A percentile compares a stretch with the other conserved stretches of the same genome.
Conservation (phyloP, 31 red algal genomes). For the Asparagopsis taxiformis region DNA sequence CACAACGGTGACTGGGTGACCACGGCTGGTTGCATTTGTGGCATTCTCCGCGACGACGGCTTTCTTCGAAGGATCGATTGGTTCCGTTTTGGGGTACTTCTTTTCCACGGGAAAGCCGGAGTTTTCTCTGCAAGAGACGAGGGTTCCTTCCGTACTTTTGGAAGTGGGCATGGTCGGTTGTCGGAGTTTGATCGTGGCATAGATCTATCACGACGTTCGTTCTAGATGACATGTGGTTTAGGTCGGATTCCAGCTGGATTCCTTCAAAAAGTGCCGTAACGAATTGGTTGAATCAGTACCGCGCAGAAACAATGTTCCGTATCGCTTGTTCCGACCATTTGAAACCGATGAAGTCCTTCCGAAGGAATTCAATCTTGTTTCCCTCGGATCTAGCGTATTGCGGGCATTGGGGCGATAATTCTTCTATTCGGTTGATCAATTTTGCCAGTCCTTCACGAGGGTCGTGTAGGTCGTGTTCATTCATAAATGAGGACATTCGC, state of each 20-base stretch:
- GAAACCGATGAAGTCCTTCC: background rate
- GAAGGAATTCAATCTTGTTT: conserved; percentile 1
- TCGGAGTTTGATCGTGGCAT: too few relatives aligned
- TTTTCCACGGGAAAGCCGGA: too few relatives aligned
- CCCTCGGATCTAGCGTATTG: background rate
- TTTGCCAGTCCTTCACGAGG: background rate
- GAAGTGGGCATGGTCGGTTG: background rate
- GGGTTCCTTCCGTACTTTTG: background rate
- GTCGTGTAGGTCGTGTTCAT: background rate
- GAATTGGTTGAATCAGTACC: background rate
- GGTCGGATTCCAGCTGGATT: background rate
- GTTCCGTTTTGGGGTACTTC: too few relatives aligned
- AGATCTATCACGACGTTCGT: too few relatives aligned
- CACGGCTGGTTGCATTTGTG: background rate
- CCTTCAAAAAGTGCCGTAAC: conserved; percentile 1
- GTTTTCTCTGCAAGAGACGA: background rate
- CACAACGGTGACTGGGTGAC: background rate
- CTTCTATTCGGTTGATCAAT: background rate
- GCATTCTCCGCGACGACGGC: background rate
- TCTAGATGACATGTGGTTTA: background rate
- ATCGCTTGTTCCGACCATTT: background rate
- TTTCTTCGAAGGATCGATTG: conserved; percentile 6
- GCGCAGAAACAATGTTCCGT: background rate
- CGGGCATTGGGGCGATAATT: background rate
- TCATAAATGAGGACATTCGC: background rate